A percentile compares a stretch with the other conserved stretches of the same genome.
phyloP scores from a whole-genome alignment of 768 basidiomycete species.

The Lactifluus subvellereus region DNA sequence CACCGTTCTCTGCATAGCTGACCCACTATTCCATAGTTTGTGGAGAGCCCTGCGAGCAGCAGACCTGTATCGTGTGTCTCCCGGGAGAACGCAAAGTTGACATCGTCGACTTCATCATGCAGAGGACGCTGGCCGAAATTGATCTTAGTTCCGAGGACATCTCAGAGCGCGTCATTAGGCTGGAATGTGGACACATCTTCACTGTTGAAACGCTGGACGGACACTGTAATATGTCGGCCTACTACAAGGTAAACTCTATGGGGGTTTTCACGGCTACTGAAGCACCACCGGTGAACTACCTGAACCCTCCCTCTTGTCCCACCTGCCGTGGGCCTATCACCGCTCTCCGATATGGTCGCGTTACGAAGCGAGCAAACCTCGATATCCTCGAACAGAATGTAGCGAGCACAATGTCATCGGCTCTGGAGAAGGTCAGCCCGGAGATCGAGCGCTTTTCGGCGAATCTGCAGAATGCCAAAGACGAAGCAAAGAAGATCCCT shows the following conservation, averaged over 20 bases:
- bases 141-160: slow-evolving; percentile 29
- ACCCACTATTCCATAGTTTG: slow-evolving; percentile 29
- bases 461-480: slow-evolving; percentile 7
- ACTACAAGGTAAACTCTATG: slow-evolving; percentile 29
- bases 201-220: slow-evolving; percentile 39
- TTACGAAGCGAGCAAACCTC: slow-evolving; percentile 34
- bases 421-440: slow-evolving; percentile 20
- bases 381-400: slow-evolving; percentile 37
- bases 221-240: slow-evolving; percentile 29
- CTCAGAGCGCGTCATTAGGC: slow-evolving; percentile 28
- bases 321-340: slow-evolving; percentile 34
- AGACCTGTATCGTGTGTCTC: slow-evolving; percentile 33
- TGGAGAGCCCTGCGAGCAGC: slow-evolving; percentile 34
- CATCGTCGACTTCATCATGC: slow-evolving; percentile 37
- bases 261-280: slow-evolving; percentile 27
- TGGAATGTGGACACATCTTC: slow-evolving; percentile 36
- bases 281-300: slow-evolving; percentile 30
- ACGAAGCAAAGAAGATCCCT: slow-evolving; percentile 21
- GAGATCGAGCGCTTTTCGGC: slow-evolving; percentile 18
- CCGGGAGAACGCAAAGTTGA: slow-evolving; percentile 24
- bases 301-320: slow-evolving; percentile 33
- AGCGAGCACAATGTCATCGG: slow-evolving; percentile 30
- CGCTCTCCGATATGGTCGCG: slow-evolving; percentile 34
- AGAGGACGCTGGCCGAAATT: slow-evolving; percentile 28
- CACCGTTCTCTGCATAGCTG: not conserved